Evolutionary conservation across 495 filamentous ascomycete genomes (phyloP).

Genomic region (Geopyxis carbonaria): DNA sequence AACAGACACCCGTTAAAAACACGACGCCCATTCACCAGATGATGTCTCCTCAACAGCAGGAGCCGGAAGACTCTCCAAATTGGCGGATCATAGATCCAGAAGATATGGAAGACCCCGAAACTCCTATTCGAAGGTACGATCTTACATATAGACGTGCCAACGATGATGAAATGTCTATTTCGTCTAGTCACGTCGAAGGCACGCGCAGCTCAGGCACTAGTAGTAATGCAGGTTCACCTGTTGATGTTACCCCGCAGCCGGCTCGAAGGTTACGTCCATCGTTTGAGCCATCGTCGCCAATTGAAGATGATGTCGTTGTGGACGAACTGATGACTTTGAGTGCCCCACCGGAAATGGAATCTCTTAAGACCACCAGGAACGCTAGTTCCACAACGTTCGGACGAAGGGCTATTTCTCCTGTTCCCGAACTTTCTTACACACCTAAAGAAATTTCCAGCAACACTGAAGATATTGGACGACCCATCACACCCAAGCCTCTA

Average conservation of each 20-base stretch:
- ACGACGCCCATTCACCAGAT: conserved; percentile 1
- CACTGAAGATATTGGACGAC: background rate
- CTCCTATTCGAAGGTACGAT: conserved; percentile 8
- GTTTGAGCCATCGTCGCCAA: too few species aligned
- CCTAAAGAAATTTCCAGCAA: background rate
- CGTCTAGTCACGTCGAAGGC: background rate
- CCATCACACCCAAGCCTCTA: conserved; percentile 19
- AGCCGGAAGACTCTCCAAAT: conserved; percentile 10
- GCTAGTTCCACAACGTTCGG: background rate
- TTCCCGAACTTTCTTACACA: background rate
- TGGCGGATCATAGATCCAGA: conserved; percentile 21
- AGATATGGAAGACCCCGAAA: conserved; percentile 1
- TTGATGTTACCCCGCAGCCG: background rate
- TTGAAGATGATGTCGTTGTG: too few species aligned
- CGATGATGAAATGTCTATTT: background rate
- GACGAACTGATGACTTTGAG: too few species aligned
- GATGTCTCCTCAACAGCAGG: background rate
- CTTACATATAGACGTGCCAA: background rate
- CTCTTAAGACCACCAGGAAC: too few species aligned
- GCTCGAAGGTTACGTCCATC: background rate
- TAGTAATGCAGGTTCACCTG: background rate
- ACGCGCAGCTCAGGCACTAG: background rate
- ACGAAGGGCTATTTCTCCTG: background rate
- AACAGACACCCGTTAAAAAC: background rate
- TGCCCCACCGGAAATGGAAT: too few species aligned